Percentiles rank a stretch among this genome's conserved stretches.
Evolutionary conservation across 2,329 filamentous ascomycete genomes (phyloP).

Genomic region (Dactylonectria macrodidyma): DNA sequence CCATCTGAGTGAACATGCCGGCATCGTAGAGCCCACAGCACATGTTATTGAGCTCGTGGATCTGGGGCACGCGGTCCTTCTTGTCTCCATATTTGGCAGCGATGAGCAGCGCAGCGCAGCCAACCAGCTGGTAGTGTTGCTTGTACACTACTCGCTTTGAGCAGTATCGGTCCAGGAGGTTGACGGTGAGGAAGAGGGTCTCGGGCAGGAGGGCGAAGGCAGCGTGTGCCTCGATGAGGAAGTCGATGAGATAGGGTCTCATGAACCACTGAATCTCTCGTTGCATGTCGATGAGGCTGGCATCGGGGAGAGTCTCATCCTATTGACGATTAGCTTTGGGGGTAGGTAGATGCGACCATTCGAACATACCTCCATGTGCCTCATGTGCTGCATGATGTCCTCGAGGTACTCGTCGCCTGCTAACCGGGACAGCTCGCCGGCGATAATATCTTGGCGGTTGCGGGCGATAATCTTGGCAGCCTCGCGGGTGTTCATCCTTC

Average conservation of each 20-base stretch:
- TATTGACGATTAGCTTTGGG: slow-evolving; percentile 51
- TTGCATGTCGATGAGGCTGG: slow-evolving; percentile 98
- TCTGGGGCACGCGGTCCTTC: slow-evolving; percentile 98
- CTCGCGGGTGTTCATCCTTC: slow-evolving; percentile 80
- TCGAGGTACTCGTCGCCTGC: slow-evolving; percentile 94
- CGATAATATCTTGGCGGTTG: slow-evolving; percentile 89
- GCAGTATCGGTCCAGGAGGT: slow-evolving; percentile 97
- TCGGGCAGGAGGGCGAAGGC: slow-evolving; percentile 95
- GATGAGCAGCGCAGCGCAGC: slow-evolving; percentile 95
- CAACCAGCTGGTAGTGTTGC: slow-evolving; percentile 97
- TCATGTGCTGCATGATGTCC: slow-evolving; percentile 94
- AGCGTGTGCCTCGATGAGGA: slow-evolving; percentile 95
- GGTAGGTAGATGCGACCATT: not conserved
- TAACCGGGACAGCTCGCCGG: slow-evolving; percentile 87
- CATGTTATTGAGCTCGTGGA: slow-evolving; percentile 98
- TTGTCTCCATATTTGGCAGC: slow-evolving; percentile 99
- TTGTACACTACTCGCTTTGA: slow-evolving; percentile 98
- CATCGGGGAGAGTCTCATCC: slow-evolving; percentile 92
- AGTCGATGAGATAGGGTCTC: slow-evolving; percentile 97
- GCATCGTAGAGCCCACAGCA: slow-evolving; percentile 98
- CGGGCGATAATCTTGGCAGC: slow-evolving; percentile 84
- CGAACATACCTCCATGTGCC: slow-evolving; percentile 85
- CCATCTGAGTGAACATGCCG: slow-evolving; percentile 99
- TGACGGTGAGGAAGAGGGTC: slow-evolving; percentile 95
- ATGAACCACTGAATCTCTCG: slow-evolving; percentile 99